Conservation (phyloP, 2,329 filamentous ascomycete genomes). For the Thielaviopsis ethacetica region DNA sequence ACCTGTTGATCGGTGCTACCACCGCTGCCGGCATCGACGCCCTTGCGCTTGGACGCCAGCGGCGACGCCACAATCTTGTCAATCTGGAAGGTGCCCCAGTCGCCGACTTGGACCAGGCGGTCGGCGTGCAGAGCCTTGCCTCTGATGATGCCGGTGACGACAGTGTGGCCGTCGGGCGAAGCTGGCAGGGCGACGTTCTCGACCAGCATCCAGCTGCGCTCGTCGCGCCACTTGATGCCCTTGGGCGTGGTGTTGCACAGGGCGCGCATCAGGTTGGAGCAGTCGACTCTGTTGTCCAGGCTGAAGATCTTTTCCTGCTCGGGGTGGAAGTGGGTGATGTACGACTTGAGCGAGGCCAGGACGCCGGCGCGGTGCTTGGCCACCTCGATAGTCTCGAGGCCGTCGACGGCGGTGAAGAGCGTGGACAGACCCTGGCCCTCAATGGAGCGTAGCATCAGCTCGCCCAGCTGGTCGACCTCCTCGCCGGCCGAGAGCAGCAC, state of each 20-base stretch:
- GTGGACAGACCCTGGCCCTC: slow-evolving; percentile 93
- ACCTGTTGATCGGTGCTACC: slow-evolving; percentile 42
- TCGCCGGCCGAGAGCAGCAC: slow-evolving; percentile 68
- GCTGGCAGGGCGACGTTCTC: slow-evolving; percentile 64
- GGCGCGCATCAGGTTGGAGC: slow-evolving; percentile 75
- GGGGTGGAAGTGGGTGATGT: slow-evolving; percentile 88
- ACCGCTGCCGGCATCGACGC: slow-evolving; percentile 35
- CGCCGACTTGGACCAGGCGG: slow-evolving; percentile 74
- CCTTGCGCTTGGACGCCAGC: slow-evolving; percentile 43
- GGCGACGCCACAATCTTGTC: slow-evolving; percentile 73
- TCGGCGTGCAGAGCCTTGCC: slow-evolving; percentile 81
- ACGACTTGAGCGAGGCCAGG: slow-evolving; percentile 71
- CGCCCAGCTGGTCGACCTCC: slow-evolving; percentile 72
- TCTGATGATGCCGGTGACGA: slow-evolving; percentile 71
- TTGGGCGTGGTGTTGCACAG: slow-evolving; percentile 86
- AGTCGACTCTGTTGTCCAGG: slow-evolving; percentile 77
- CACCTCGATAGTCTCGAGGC: slow-evolving; percentile 60
- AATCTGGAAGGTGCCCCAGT: slow-evolving; percentile 88
- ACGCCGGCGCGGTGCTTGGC: slow-evolving; percentile 64
- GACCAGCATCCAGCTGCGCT: slow-evolving; percentile 86
- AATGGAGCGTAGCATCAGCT: slow-evolving; percentile 69
- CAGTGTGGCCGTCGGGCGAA: slow-evolving; percentile 42
- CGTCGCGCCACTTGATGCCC: slow-evolving; percentile 88
- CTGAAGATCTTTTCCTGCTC: slow-evolving; percentile 82
- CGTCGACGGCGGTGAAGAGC: slow-evolving; percentile 70